These are phyloP conservation scores for Elsinoe fawcettii DNA, from an alignment of 2,329 filamentous ascomycete species.

Conservation along the genomic window DNA sequence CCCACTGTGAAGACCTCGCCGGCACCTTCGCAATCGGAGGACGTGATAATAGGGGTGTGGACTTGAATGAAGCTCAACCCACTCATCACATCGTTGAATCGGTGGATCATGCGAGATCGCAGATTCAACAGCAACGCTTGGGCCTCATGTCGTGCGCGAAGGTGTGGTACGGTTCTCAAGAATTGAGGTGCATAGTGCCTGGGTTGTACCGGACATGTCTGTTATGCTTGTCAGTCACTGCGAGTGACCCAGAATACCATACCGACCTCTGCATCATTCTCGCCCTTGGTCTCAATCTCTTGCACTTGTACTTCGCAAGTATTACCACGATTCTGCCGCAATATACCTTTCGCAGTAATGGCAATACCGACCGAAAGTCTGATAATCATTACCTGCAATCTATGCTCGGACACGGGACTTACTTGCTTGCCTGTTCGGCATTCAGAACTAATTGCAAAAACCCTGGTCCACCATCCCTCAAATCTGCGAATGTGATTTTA, in stretches of 20 bases:
- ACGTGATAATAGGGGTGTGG: slow-evolving; percentile 90
- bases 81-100: slow-evolving; percentile 68
- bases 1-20: slow-evolving; percentile 79
- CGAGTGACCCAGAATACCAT: neutral
- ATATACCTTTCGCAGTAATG: slow-evolving; percentile 68
- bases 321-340: slow-evolving; percentile 42
- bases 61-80: slow-evolving; percentile 67
- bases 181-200: slow-evolving; percentile 90
- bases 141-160: slow-evolving; percentile 72
- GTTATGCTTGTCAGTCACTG: slow-evolving; percentile 13
- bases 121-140: slow-evolving; percentile 75
- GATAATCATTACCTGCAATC: slow-evolving; percentile 17
- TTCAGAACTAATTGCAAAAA: slow-evolving; percentile 69
- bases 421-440: slow-evolving; percentile 65
- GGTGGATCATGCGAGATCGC: slow-evolving; percentile 69
- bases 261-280: slow-evolving; percentile 70
- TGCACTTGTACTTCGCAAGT: slow-evolving; percentile 63
- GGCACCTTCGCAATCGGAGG: slow-evolving; percentile 93
- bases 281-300: slow-evolving; percentile 61
- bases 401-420: slow-evolving; percentile 31
- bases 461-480: slow-evolving; percentile 80
- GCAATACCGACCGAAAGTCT: slow-evolving; percentile 78
- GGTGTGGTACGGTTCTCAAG: slow-evolving; percentile 78
- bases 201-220: slow-evolving; percentile 92
- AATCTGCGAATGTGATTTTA: slow-evolving; percentile 68